phyloP scores from a whole-genome alignment of 2,329 filamentous ascomycete species.

The Microdochium trichocladiopsis region DNA sequence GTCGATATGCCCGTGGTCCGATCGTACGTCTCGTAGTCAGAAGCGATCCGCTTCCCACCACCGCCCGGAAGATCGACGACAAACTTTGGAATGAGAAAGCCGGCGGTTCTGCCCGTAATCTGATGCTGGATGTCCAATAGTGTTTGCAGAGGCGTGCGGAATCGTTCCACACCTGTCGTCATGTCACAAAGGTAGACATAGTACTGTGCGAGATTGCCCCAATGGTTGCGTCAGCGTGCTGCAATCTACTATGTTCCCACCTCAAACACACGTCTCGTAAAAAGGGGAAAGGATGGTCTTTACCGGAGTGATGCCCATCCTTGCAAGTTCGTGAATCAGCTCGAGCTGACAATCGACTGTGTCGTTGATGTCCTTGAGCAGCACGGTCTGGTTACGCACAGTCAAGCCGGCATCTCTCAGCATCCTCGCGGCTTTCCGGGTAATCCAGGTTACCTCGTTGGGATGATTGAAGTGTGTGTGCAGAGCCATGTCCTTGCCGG shows the following conservation, averaged over 20 bases:
- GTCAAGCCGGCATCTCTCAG: slow-evolving; percentile 43
- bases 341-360: slow-evolving; percentile 40
- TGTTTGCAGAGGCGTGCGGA: slow-evolving; percentile 52
- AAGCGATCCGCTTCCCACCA: slow-evolving; percentile 54
- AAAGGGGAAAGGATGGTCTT: no score
- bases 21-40: slow-evolving; percentile 46
- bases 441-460: slow-evolving; percentile 55
- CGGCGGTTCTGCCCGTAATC: slow-evolving; percentile 53
- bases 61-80: slow-evolving; percentile 57
- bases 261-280: no score
- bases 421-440: slow-evolving; percentile 39
- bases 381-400: slow-evolving; percentile 53
- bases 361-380: slow-evolving; percentile 54
- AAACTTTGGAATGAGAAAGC: slow-evolving; percentile 56
- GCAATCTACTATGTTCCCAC: no score
- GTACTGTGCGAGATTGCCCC: no score
- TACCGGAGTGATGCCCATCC: slow-evolving; percentile 51
- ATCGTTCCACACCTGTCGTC: slow-evolving; percentile 52
- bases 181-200: slow-evolving; percentile 63
- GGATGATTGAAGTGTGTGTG: slow-evolving; percentile 63
- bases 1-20: slow-evolving; percentile 42
- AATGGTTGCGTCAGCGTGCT: no score
- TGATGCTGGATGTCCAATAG: slow-evolving; percentile 51
- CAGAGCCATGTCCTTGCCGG: slow-evolving; percentile 53
- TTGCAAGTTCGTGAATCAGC: slow-evolving; percentile 45